Evolutionary conservation across 768 basidiomycete species (phyloP).

Genomic region (Lentinula boryana): DNA sequence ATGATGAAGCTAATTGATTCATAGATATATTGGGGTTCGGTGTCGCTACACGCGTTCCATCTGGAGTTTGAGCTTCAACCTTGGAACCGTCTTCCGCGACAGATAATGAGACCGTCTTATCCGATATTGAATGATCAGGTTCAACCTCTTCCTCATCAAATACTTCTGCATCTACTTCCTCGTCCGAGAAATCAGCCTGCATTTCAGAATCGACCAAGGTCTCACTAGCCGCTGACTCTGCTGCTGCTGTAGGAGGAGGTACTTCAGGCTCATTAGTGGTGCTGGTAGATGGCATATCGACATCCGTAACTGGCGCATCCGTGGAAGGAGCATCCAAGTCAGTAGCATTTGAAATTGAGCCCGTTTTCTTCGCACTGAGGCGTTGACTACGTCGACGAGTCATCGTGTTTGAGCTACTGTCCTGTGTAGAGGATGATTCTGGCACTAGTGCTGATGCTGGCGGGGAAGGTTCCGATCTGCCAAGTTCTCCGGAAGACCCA

Average conservation of each 20-base stretch:
- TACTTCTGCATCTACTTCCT: conserved; percentile 83
- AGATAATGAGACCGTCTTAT: conserved; percentile 83
- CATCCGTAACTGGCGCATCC: conserved; percentile 8
- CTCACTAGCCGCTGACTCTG: conserved; percentile 48
- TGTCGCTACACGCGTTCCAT: conserved; percentile 91
- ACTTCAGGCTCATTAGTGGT: conserved; percentile 17
- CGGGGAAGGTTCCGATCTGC: conserved; percentile 19
- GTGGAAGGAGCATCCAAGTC: not conserved
- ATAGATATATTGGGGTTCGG: conserved; percentile 46
- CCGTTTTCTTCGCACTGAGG: conserved; percentile 62
- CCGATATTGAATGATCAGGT: conserved; percentile 58
- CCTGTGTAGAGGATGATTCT: conserved; percentile 14
- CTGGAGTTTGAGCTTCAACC: conserved; percentile 93
- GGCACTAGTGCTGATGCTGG: conserved; percentile 22
- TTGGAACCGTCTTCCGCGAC: conserved; percentile 88
- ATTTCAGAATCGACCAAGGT: conserved; percentile 59
- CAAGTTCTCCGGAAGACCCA: conserved; percentile 24
- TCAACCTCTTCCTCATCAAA: conserved; percentile 80
- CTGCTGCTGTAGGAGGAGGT: conserved; percentile 19
- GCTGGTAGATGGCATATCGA: not conserved
- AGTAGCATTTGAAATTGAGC: not conserved
- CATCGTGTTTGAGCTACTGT: conserved; percentile 31
- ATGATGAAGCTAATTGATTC: conserved; percentile 31
- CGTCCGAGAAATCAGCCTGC: conserved; percentile 75
- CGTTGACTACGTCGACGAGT: conserved; percentile 77